These are phyloP conservation scores for Eucalyptus albens DNA, from an alignment of 345 rosid genomes.

Conservation along the genomic window DNA sequence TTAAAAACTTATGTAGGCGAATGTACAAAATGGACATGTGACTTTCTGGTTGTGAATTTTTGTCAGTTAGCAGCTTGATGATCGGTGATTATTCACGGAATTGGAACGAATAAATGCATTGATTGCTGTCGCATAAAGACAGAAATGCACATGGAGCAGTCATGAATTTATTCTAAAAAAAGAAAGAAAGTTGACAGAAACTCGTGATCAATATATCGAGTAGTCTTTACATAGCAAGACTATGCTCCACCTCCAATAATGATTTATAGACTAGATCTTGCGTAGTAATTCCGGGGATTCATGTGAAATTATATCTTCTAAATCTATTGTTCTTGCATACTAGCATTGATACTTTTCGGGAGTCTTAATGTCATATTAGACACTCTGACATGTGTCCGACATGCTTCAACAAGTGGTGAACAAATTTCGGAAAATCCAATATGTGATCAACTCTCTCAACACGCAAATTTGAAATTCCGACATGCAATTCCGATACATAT, in stretches of 20 bases:
- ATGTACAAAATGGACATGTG: not conserved
- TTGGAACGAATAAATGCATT: not conserved
- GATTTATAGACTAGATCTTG: not conserved
- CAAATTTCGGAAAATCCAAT: rapidly evolving
- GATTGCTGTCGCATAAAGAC: not conserved
- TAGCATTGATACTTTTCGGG: rapidly evolving
- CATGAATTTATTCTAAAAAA: not conserved
- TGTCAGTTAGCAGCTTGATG: not conserved
- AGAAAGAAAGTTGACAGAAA: not conserved
- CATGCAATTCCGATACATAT: rapidly evolving
- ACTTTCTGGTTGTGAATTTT: not conserved
- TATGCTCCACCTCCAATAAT: not conserved
- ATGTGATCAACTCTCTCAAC: too few relatives aligned
- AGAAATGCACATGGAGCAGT: not conserved
- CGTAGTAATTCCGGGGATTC: not conserved
- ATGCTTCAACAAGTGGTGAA: rapidly evolving
- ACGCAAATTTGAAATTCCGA: rapidly evolving
- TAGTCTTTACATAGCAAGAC: not conserved
- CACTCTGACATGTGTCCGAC: rapidly evolving
- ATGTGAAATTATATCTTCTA: not conserved
- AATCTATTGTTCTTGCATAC: not conserved
- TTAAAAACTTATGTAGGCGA: not conserved
- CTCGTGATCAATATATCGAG: not conserved
- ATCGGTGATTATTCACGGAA: not conserved
- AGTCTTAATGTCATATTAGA: too few relatives aligned